Evolutionary conservation across 306 rosid genomes (phyloP).

Genomic region (Cucumis melo): DNA sequence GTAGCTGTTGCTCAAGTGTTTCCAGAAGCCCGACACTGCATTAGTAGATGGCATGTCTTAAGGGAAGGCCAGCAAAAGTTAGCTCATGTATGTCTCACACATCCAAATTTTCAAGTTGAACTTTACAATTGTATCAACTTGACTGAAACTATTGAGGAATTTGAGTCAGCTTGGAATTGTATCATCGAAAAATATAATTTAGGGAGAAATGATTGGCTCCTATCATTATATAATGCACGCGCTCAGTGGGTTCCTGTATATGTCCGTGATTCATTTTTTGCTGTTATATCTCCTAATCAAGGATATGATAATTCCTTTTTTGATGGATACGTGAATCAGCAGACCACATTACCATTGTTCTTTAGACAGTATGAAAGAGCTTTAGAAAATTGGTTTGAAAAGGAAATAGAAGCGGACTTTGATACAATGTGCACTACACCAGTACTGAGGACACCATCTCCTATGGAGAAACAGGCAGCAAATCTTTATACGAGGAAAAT

Average conservation of each 20-base stretch:
- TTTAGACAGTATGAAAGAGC: slow-evolving; percentile 87
- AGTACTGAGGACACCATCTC: slow-evolving; percentile 76
- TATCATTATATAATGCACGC: slow-evolving; percentile 56
- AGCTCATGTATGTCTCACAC: slow-evolving; percentile 53
- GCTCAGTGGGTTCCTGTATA: slow-evolving; percentile 84
- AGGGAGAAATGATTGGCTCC: slow-evolving; percentile 71
- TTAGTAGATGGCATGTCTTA: slow-evolving; percentile 79
- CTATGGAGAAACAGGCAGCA: slow-evolving; percentile 94
- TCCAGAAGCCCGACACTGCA: slow-evolving; percentile 74
- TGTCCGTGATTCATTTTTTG: slow-evolving; percentile 75
- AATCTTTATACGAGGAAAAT: slow-evolving; percentile 69
- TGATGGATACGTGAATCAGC: slow-evolving; percentile 75
- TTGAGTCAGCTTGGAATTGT: slow-evolving; percentile 71
- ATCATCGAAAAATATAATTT: slow-evolving; percentile 72
- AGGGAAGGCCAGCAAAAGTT: slow-evolving; percentile 88
- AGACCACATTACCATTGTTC: slow-evolving; percentile 77
- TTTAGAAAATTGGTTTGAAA: slow-evolving; percentile 62
- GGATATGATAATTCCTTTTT: slow-evolving; percentile 63
- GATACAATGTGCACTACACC: slow-evolving; percentile 72
- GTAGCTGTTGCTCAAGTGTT: slow-evolving; percentile 69
- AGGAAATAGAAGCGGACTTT: slow-evolving; percentile 75
- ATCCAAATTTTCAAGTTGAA: slow-evolving; percentile 71
- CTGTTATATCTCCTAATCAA: slow-evolving; percentile 50
- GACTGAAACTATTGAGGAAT: slow-evolving; percentile 85
- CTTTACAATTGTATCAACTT: slow-evolving; percentile 80